Conservation (phyloP, 495 filamentous ascomycete species). For the Ramalina peruviana region DNA sequence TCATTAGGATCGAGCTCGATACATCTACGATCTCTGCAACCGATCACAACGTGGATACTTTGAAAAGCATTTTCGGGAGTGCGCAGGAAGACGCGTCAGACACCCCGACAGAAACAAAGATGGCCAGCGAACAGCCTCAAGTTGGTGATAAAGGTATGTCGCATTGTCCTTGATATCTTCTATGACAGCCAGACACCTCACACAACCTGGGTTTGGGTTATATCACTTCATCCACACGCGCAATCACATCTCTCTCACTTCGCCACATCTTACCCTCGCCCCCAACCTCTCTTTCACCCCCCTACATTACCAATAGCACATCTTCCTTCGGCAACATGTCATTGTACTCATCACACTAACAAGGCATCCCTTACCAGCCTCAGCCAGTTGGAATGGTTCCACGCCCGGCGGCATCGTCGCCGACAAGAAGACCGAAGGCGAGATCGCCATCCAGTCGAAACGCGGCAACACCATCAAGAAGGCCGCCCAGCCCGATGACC, state of each 20-base stretch:
- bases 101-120: background rate
- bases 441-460: conserved; percentile 42
- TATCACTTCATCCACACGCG: background rate
- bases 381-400: conserved; percentile 42
- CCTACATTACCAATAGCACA: background rate
- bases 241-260: background rate
- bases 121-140: conserved; percentile 13
- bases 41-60: background rate
- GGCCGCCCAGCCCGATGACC: conserved; percentile 41
- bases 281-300: background rate
- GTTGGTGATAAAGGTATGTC: conserved; percentile 18
- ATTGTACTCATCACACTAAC: background rate
- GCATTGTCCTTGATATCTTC: background rate
- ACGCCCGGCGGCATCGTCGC: conserved; percentile 39
- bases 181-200: background rate
- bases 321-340: background rate
- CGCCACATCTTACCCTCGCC: background rate
- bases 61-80: background rate
- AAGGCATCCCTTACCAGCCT: conserved; percentile 23
- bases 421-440: conserved; percentile 43
- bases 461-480: conserved; percentile 48
- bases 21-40: too few species aligned
- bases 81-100: too few species aligned
- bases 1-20: background rate
- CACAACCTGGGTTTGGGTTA: background rate